Conservation (phyloP, 2,329 filamentous ascomycete genomes). For the Sarocladiaceae sp. region DNA sequence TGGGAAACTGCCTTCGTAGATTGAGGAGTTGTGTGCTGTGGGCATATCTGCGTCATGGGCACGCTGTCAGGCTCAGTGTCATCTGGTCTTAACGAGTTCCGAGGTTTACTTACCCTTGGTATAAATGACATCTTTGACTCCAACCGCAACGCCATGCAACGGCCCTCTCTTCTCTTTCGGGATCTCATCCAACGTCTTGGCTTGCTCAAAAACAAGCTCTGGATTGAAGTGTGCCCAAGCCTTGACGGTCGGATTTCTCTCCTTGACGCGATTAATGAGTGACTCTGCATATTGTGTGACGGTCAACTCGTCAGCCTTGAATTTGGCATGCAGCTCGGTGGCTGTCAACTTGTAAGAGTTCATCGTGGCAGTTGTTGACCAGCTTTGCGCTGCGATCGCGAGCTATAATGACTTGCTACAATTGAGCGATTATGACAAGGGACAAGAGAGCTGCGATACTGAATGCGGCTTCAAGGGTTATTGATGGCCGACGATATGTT, state of each 20-base stretch:
- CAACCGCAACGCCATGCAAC: slow-evolving; percentile 53
- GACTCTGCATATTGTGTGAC: slow-evolving; percentile 47
- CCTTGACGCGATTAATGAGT: slow-evolving; percentile 38
- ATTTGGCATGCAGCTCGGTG: slow-evolving; percentile 35
- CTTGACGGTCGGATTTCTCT: slow-evolving; percentile 38
- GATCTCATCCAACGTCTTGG: slow-evolving; percentile 43
- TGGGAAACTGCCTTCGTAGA: slow-evolving; percentile 40
- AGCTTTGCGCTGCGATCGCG: neutral
- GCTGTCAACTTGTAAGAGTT: slow-evolving; percentile 29
- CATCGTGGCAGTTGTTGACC: too few species aligned
- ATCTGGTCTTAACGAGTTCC: neutral
- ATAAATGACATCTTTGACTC: slow-evolving; percentile 56
- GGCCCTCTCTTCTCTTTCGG: slow-evolving; percentile 44
- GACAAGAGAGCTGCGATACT: too few species aligned
- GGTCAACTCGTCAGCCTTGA: slow-evolving; percentile 37
- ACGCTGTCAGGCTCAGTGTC: too few species aligned
- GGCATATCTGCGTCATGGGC: slow-evolving; percentile 40
- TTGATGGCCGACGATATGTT: too few species aligned
- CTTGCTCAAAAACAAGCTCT: slow-evolving; percentile 40
- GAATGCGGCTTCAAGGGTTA: too few species aligned
- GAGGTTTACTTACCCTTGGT: slow-evolving; percentile 41
- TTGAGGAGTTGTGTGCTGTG: slow-evolving; percentile 46
- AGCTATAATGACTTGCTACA: too few species aligned
- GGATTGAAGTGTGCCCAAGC: slow-evolving; percentile 47
- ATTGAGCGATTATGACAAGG: too few species aligned